These are phyloP conservation scores for Ganoderma multipileum DNA, from an alignment of 1,284 basidiomycete species.

Conservation along the genomic window DNA sequence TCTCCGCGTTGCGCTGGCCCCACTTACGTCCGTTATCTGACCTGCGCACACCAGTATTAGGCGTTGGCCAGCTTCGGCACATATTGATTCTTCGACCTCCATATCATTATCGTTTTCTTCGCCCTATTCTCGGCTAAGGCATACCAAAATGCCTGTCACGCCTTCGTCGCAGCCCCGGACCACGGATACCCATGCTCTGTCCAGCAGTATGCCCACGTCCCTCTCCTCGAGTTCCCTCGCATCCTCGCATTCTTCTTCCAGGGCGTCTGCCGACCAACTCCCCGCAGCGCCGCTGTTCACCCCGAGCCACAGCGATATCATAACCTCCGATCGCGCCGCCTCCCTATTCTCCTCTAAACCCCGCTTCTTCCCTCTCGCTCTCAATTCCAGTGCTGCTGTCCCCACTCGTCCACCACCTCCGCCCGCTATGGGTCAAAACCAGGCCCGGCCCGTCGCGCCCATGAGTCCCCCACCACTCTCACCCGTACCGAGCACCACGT, in stretches of 20 bases:
- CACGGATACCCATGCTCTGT: constrained; percentile 40
- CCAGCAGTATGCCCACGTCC: constrained; percentile 44
- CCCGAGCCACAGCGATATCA: constrained; percentile 49
- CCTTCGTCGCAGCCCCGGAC: constrained; percentile 35
- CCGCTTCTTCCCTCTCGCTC: constrained; percentile 46
- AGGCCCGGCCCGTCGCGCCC: constrained; percentile 30
- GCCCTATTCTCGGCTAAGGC: constrained; percentile 31
- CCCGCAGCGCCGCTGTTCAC: constrained; percentile 45
- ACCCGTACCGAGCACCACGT: constrained; percentile 44
- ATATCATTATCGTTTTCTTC: constrained; percentile 34
- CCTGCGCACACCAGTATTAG: constrained; percentile 28
- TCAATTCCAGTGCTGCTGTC: constrained; percentile 36
- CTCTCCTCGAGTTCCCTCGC: constrained; percentile 48
- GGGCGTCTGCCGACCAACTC: constrained; percentile 40
- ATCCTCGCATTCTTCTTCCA: constrained; percentile 51
- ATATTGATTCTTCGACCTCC: constrained; percentile 30
- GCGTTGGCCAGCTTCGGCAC: constrained; percentile 30
- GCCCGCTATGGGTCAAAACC: constrained; percentile 38
- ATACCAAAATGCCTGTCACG: constrained; percentile 33
- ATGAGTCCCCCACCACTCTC: constrained; percentile 28
- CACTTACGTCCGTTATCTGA: constrained; percentile 35
- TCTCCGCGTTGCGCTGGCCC: constrained; percentile 45
- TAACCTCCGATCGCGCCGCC: constrained; percentile 48
- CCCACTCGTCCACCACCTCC: constrained; percentile 32
- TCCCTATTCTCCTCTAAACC: constrained; percentile 44